A percentile compares a stretch with the other conserved stretches of the same genome.
phyloP scores from a whole-genome alignment of 164 flowering plant species.

The Nymphaea colorata region DNA sequence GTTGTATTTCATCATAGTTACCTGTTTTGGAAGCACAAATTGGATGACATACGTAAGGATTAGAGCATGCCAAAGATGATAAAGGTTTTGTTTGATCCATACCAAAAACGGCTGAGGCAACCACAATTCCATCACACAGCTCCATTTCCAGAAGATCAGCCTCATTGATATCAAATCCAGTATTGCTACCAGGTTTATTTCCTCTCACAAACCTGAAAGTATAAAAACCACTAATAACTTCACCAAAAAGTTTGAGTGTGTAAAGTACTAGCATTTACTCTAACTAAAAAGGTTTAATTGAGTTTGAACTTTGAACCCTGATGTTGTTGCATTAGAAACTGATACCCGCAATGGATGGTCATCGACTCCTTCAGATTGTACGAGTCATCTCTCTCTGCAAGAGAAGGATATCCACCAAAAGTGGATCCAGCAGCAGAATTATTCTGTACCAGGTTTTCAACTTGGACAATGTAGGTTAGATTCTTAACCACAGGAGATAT shows the following conservation, averaged over 20 bases:
- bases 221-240: constrained; percentile 1
- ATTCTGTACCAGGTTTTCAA: constrained; percentile 4
- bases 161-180: constrained; percentile 91
- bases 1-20: constrained; percentile 76
- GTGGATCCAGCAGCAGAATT: constrained; percentile 73
- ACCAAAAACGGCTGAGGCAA: constrained; percentile 92
- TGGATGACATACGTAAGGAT: neutral
- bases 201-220: constrained; percentile 70
- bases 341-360: constrained; percentile 97
- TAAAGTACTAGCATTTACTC: too few species aligned
- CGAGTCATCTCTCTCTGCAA: constrained; percentile 68
- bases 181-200: constrained; percentile 58
- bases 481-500: constrained; percentile 49
- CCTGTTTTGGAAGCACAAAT: constrained; percentile 24
- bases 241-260: too few species aligned
- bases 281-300: too few species aligned
- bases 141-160: constrained; percentile 80
- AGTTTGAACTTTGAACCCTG: too few species aligned
- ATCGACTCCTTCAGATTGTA: constrained; percentile 77
- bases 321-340: neutral
- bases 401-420: constrained; percentile 96
- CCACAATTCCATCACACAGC: constrained; percentile 72
- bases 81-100: constrained; percentile 4
- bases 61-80: constrained; percentile 1
- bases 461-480: constrained; percentile 52